Conservation (phyloP, 2,329 filamentous ascomycete genomes). For the Colletotrichum musicola region DNA sequence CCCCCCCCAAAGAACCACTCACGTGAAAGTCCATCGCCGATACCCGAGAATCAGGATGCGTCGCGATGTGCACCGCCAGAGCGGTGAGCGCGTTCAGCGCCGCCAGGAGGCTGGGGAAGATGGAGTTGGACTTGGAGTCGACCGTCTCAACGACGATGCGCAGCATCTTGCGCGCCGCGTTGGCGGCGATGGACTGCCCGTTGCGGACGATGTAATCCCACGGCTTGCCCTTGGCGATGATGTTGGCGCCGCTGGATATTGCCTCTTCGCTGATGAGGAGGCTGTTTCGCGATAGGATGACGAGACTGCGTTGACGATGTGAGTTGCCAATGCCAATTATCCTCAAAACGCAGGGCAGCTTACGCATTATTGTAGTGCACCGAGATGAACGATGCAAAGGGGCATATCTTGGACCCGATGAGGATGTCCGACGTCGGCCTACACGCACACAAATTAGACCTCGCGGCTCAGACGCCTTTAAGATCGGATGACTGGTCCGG, state of each 20-base stretch:
- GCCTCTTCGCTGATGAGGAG: conserved; percentile 34
- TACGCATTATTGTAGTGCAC: conserved; percentile 33
- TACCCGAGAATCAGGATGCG: conserved; percentile 27
- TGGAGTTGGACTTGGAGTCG: conserved; percentile 21
- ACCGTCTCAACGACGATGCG: conserved; percentile 26
- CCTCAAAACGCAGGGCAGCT: background rate
- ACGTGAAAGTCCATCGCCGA: conserved; percentile 34
- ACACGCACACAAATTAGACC: background rate
- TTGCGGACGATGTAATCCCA: conserved; percentile 34
- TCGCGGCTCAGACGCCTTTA: no score
- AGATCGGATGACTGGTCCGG: no score
- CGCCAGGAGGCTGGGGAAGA: conserved; percentile 17
- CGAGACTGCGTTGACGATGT: background rate
- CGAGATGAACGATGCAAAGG: conserved; percentile 27
- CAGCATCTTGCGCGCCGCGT: conserved; percentile 18
- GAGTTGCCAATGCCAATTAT: no score
- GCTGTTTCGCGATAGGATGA: conserved; percentile 29
- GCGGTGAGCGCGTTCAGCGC: conserved; percentile 23
- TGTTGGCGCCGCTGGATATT: conserved; percentile 15
- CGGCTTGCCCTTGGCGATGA: conserved; percentile 27
- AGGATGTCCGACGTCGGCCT: conserved; percentile 32
- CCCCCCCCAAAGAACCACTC: no score
- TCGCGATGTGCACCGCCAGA: conserved; percentile 13
- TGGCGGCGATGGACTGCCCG: conserved; percentile 28
- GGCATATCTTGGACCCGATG: conserved; percentile 30